Base-by-base conservation (phyloP, 345 rosid species). In the Citrus inodora region DNA sequence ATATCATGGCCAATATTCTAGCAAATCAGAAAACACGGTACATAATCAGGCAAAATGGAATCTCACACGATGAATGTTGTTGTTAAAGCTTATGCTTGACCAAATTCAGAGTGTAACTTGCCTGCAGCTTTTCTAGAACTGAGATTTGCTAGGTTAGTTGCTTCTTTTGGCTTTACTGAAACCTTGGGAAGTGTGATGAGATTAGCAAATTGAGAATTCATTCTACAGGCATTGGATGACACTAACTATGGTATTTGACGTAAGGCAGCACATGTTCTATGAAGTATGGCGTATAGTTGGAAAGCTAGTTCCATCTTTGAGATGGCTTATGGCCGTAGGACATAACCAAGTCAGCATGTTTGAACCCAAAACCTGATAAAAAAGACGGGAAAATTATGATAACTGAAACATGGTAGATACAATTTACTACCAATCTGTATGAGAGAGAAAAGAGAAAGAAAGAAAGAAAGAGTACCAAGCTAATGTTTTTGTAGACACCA, bases 291-390 rank as follows among this genome's bases (percentile, higher is more conserved):
- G 87, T 48, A 85, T 75, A 17, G 89, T 78, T 37, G 86, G 90
- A 81, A 89, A 92, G 87, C 68, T 79, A 59, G 80, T 79, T 77
- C 93, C 94, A 35, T 92, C 97, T 83, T 87, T 89, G 28, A 92
- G 87, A 82, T 94, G 92, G 85, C 87, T 76, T 19, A 82, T 70
- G 67, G 91, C 83, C 30, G 90, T 85, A 24, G 95, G 98, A 68
- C 92, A 88, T 27, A 95, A 81, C 98, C 98, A 95, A 83, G 82
- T 90, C 78, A 89, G 84, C 85, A 87, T 76, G 90, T 89, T 89
- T 40, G 91, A 86, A 33, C 98, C 97, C 77, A 95, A 83, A 13
- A 95, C 90, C 98, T 95, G 93, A 78, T 64, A 74, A 74, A 69
- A 70, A 46, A 83, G 71, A 67, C 7, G 74, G 51, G 56, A 25